phyloP scores from a whole-genome alignment of 2,329 filamentous ascomycete species.

The Pestalotiopsis sp. region DNA sequence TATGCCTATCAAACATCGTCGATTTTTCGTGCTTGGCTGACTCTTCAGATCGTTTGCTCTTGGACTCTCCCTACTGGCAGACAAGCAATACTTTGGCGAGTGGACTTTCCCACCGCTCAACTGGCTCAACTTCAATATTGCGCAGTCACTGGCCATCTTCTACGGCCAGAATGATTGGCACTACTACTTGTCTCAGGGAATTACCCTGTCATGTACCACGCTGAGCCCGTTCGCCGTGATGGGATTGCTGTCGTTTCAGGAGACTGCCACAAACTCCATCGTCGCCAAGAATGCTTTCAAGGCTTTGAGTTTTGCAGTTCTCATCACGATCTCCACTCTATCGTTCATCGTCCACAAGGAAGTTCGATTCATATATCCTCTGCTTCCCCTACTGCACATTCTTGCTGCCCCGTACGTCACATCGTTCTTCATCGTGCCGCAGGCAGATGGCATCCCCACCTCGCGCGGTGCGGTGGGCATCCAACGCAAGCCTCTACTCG shows the following conservation, averaged over 20 bases:
- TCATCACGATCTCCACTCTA: conserved; percentile 63
- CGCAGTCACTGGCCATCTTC: conserved; percentile 85
- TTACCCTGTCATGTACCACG: conserved; percentile 84
- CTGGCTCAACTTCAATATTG: conserved; percentile 89
- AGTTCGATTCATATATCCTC: conserved; percentile 93
- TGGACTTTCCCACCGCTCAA: conserved; percentile 90
- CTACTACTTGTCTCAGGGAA: conserved; percentile 89
- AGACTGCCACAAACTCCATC: conserved; percentile 35
- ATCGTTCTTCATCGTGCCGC: conserved; percentile 61
- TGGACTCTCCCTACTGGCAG: conserved; percentile 64
- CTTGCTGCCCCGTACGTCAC: conserved; percentile 71
- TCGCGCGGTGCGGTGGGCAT: conserved; percentile 26
- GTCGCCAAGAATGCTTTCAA: conserved; percentile 47
- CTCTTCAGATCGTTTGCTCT: conserved; percentile 53
- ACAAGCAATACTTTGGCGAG: conserved; percentile 77
- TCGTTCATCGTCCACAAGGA: conserved; percentile 93
- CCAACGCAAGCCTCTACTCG: conserved; percentile 59
- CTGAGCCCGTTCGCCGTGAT: conserved; percentile 74
- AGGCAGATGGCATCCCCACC: conserved; percentile 29
- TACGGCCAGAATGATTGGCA: conserved; percentile 90
- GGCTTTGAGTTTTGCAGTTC: conserved; percentile 59
- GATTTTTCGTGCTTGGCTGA: conserved; percentile 14
- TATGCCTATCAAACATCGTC: conserved; percentile 38
- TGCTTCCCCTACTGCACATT: conserved; percentile 84
- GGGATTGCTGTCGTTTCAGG: conserved; percentile 59